phyloP scores from a whole-genome alignment of 2,329 filamentous ascomycete species.

The Shiraia bambusicola region DNA sequence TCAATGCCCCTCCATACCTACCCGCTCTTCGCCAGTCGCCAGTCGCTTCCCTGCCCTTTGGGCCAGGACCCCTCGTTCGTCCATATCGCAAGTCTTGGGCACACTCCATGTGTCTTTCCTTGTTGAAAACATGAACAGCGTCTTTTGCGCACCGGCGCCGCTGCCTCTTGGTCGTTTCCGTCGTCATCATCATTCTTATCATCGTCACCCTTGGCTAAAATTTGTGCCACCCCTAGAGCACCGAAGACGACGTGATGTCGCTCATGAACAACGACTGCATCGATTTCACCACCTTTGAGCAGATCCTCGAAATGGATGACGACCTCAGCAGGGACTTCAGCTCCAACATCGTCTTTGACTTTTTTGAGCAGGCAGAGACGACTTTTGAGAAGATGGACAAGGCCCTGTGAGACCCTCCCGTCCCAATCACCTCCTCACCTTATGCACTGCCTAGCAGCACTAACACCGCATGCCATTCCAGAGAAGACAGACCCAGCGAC shows the following conservation, averaged over 20 bases:
- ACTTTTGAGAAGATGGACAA: constrained; percentile 85
- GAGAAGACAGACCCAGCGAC: constrained; percentile 59
- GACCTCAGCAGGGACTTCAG: constrained; percentile 85
- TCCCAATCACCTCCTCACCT: too few relatives aligned
- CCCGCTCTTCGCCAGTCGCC: constrained; percentile 10
- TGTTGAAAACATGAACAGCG: too few relatives aligned
- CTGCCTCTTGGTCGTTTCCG: too few relatives aligned
- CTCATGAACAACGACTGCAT: constrained; percentile 73
- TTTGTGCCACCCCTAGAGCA: constrained; percentile 18
- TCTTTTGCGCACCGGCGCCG: background rate
- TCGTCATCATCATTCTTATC: constrained; percentile 8
- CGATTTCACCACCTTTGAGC: constrained; percentile 79
- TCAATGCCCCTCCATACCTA: constrained; percentile 33
- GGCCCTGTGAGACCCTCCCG: constrained; percentile 66
- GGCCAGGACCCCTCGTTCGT: too few relatives aligned
- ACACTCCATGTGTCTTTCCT: background rate
- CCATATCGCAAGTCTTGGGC: constrained; percentile 11
- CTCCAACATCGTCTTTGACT: constrained; percentile 82
- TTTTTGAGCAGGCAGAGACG: constrained; percentile 85
- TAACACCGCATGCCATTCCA: constrained; percentile 42
- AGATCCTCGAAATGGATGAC: constrained; percentile 99
- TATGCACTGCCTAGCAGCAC: constrained; percentile 2
- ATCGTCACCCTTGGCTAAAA: constrained; percentile 5
- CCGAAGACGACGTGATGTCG: constrained; percentile 39
- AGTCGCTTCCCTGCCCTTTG: constrained; percentile 13